A percentile compares a stretch with the other conserved stretches of the same genome.
Evolutionary conservation across 2,329 filamentous ascomycete species (phyloP).

Genomic region (Fusarium drepaniforme): DNA sequence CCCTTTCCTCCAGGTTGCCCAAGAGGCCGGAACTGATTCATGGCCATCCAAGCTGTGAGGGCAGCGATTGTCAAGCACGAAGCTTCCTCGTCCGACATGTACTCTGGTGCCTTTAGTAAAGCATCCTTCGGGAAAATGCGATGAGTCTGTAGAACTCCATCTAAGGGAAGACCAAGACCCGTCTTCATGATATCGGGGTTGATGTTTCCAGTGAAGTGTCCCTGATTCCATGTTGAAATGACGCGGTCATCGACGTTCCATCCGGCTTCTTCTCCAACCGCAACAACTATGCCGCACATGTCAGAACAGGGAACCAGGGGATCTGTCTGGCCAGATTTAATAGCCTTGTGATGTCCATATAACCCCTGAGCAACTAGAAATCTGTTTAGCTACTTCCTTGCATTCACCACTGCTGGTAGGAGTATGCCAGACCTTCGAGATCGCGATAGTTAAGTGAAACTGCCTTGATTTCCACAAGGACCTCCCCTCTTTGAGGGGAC

Average conservation of each 20-base stretch:
- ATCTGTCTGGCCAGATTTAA: neutral
- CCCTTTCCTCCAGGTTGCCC: neutral
- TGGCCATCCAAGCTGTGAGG: constrained; percentile 6
- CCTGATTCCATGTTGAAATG: neutral
- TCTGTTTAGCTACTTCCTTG: neutral
- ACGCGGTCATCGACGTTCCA: neutral
- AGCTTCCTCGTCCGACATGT: neutral
- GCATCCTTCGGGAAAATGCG: neutral
- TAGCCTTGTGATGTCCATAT: neutral
- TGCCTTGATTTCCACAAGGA: neutral
- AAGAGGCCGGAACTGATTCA: neutral
- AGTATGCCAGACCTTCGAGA: neutral
- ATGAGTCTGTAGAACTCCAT: neutral
- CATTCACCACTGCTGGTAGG: too few species aligned
- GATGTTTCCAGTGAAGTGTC: neutral
- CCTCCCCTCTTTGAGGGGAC: neutral
- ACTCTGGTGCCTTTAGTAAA: neutral
- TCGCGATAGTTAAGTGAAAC: neutral
- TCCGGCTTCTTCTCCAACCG: neutral
- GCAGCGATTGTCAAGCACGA: neutral
- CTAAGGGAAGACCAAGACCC: neutral
- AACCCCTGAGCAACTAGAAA: neutral
- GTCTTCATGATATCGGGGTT: neutral
- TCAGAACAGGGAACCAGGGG: neutral
- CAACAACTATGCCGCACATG: neutral